Percentiles rank a stretch among this genome's conserved stretches.
These are phyloP conservation scores for Verruconis gallopava DNA, from an alignment of 2,329 filamentous ascomycete genomes.

Conservation along the genomic window DNA sequence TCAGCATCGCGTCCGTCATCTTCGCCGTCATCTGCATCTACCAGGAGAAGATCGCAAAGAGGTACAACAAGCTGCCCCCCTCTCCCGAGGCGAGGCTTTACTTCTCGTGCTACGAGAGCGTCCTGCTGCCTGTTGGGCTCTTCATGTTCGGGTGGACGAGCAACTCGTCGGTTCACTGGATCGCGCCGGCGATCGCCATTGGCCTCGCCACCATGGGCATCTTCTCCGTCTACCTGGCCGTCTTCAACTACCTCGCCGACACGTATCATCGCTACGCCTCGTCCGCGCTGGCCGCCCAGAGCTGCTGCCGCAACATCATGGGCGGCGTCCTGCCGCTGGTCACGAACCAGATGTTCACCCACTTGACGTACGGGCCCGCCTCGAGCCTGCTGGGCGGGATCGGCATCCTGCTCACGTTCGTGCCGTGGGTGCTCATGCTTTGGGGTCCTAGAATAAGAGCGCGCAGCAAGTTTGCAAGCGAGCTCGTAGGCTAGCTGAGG, in stretches of 20 bases:
- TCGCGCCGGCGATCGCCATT: slow-evolving; percentile 56
- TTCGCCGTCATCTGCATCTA: slow-evolving; percentile 57
- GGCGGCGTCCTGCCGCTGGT: slow-evolving; percentile 72
- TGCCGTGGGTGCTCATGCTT: slow-evolving; percentile 78
- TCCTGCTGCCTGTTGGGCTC: slow-evolving; percentile 64
- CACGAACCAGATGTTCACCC: slow-evolving; percentile 57
- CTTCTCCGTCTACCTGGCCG: slow-evolving; percentile 72
- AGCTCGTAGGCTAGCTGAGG: slow-evolving; percentile 6
- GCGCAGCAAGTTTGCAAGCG: slow-evolving; percentile 59
- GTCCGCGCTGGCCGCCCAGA: slow-evolving; percentile 75
- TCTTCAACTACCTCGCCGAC: slow-evolving; percentile 88
- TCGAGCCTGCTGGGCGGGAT: slow-evolving; percentile 67
- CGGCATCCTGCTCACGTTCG: slow-evolving; percentile 51
- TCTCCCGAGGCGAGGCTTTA: slow-evolving; percentile 68
- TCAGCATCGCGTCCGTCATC: slow-evolving; percentile 53
- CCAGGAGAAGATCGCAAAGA: slow-evolving; percentile 54
- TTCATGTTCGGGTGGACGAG: slow-evolving; percentile 71
- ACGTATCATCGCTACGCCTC: slow-evolving; percentile 75
- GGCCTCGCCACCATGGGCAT: slow-evolving; percentile 72
- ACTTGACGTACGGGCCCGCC: slow-evolving; percentile 57
- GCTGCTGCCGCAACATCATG: slow-evolving; percentile 72
- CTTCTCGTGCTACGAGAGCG: slow-evolving; percentile 65
- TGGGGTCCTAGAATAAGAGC: slow-evolving; percentile 65
- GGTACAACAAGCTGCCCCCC: slow-evolving; percentile 24
- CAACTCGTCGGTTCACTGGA: slow-evolving; percentile 52